Conservation (phyloP, 495 filamentous ascomycete species). For the Friedmanniomyces endolithicus region DNA sequence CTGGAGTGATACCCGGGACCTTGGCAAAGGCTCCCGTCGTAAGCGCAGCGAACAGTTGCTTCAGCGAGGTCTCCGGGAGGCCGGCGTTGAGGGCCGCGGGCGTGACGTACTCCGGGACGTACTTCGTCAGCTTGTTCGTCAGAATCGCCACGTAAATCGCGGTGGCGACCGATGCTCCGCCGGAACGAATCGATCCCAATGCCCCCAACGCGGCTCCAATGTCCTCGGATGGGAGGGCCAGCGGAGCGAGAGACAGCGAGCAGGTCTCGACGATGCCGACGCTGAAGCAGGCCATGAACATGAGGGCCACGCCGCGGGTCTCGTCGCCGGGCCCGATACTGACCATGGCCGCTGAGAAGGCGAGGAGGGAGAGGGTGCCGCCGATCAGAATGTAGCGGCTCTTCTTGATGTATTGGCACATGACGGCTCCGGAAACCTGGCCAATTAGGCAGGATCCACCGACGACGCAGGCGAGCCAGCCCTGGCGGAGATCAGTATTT, state of each 20-base stretch:
- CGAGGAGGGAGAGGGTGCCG: constrained; percentile 7
- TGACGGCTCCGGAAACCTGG: constrained; percentile 21
- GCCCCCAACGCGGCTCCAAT: constrained; percentile 40
- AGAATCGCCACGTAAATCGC: constrained; percentile 40
- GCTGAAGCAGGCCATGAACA: constrained; percentile 22
- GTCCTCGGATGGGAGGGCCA: constrained; percentile 27
- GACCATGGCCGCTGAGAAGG: constrained; percentile 21
- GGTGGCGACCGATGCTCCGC: constrained; percentile 26
- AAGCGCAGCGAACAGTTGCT: constrained; percentile 31
- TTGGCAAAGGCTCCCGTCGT: constrained; percentile 27
- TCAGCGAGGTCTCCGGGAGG: constrained; percentile 32
- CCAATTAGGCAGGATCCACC: constrained; percentile 24
- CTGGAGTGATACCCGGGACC: constrained; percentile 35
- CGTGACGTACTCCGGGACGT: constrained; percentile 32
- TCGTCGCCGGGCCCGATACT: constrained; percentile 6
- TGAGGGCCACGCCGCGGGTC: constrained; percentile 16
- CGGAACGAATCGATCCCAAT: constrained; percentile 27
- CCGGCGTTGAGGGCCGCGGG: constrained; percentile 34
- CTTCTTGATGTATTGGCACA: constrained; percentile 22
- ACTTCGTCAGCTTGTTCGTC: constrained; percentile 30
- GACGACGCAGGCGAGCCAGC: constrained; percentile 18
- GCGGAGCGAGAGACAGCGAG: constrained; percentile 22
- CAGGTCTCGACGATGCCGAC: constrained; percentile 27
- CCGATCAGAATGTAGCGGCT: constrained; percentile 21
- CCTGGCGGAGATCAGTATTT: constrained; percentile 1